phyloP scores from a whole-genome alignment of 2,329 filamentous ascomycete species.

The Penicillium sp. region DNA sequence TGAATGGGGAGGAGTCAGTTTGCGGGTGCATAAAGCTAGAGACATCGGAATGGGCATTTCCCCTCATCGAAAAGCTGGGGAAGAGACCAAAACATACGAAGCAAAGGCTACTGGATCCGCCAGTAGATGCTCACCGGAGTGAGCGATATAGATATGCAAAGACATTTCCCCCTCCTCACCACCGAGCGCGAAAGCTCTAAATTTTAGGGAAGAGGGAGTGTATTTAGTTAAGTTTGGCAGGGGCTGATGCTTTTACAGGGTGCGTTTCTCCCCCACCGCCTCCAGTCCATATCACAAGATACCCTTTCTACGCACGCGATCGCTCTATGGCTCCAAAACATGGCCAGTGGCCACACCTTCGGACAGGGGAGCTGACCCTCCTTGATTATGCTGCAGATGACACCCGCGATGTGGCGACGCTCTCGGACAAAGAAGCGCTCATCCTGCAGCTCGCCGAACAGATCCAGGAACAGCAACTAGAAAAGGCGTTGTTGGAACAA shows the following conservation, averaged over 20 bases:
- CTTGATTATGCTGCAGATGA: constrained; percentile 46
- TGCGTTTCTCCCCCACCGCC: constrained; percentile 20
- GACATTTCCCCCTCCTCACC: constrained; percentile 65
- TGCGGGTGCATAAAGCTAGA: constrained; percentile 8
- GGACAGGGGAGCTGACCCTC: constrained; percentile 35
- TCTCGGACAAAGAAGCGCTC: constrained; percentile 67
- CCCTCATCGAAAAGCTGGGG: constrained; percentile 5
- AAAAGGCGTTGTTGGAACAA: constrained; percentile 65
- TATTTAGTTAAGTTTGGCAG: constrained; percentile 16
- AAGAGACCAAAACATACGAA: constrained; percentile 57
- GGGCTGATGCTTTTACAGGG: constrained; percentile 20
- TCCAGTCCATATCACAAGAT: constrained; percentile 32
- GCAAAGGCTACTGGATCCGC: constrained; percentile 74
- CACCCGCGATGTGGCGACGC: constrained; percentile 51
- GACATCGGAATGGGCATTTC: constrained; percentile 3
- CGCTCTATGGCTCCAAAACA: constrained; percentile 38
- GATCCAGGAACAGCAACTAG: constrained; percentile 69
- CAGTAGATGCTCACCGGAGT: constrained; percentile 83
- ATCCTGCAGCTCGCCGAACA: constrained; percentile 71
- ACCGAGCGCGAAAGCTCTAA: constrained; percentile 29
- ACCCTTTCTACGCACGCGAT: constrained; percentile 25
- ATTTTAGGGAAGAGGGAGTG: constrained; percentile 20
- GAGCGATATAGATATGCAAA: constrained; percentile 86
- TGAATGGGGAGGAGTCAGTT: constrained; percentile 20
- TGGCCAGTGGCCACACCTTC: constrained; percentile 33